Base-by-base conservation (phyloP, 345 rosid species). In the Hibiscus mutabilis region DNA sequence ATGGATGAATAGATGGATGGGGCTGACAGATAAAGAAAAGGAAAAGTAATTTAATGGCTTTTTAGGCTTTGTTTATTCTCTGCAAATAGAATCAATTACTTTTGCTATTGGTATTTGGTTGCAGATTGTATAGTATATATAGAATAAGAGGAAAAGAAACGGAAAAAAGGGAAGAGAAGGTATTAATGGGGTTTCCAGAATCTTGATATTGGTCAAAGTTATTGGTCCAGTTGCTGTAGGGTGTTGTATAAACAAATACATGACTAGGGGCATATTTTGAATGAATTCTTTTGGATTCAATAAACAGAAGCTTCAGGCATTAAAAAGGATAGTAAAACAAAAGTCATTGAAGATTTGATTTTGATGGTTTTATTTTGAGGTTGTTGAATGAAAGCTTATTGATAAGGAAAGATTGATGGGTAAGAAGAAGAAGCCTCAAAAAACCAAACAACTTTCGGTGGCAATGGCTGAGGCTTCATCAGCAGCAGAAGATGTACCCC, bases 361-460 rank as follows among this genome's bases (percentile, higher is more conserved):
- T 15, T 19, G 42, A 37, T 37, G 42, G 42, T 71, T 29, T 53
- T 9, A 13, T 52, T 73, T 15, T 19, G 42, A 37, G 42, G 42
- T 37, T 37, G 42, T 37, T 37, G 63, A 4, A 42, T 16, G 16
- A 33, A 27, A 53, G 71, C 10, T 31, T 15, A 42, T 60, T 22
- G 31, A 33, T 68, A 5, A 60, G 66, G 33, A 66, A 68, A 60
- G 22, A 53, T 58, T 66, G 74, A 90, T 87, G 98, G 92, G 93
- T 66, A 93, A 86, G 88, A 89, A 79, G 80, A 93, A 86, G 88
- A 90, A 86, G 87, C 78, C 83, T 73, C 84, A 84, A 56, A 91
- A 85, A 77, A 89, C 93, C 18, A 89, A 88, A 78, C 93, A 89
- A 75, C 78, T 88, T 2, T 79, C 90, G 19, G 89, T 82, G 60